These are phyloP conservation scores for Ustilago sp. DNA, from an alignment of 1,284 basidiomycete species.

Conservation along the genomic window DNA sequence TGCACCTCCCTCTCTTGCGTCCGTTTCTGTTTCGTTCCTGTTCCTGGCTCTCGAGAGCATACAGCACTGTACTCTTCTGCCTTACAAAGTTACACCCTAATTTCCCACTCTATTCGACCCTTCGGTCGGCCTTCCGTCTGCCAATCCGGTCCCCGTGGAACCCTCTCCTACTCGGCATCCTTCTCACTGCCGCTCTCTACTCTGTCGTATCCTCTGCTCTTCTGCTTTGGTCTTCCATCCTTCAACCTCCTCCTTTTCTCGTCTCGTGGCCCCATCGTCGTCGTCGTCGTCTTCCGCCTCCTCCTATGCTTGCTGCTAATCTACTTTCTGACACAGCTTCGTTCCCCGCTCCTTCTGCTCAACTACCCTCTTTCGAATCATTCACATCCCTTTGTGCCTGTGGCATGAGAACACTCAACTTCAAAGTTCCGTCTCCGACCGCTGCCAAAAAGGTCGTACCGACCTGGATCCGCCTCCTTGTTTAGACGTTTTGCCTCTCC, in stretches of 20 bases:
- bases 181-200: background rate
- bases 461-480: conserved; percentile 14
- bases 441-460: conserved; percentile 27
- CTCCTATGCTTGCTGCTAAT: conserved; percentile 15
- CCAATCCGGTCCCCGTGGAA: conserved; percentile 17
- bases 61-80: background rate
- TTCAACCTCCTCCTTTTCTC: background rate
- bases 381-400: conserved; percentile 6
- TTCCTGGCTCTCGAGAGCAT: conserved; percentile 13
- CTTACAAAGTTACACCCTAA: conserved; percentile 10
- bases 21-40: conserved; percentile 9
- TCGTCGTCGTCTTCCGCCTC: conserved; percentile 2
- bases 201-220: conserved; percentile 3
- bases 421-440: conserved; percentile 44
- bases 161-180: conserved; percentile 15
- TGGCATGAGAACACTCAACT: conserved; percentile 19
- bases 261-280: background rate
- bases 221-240: background rate
- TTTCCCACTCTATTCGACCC: background rate
- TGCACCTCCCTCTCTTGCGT: conserved; percentile 5
- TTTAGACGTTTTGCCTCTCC: conserved; percentile 12
- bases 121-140: background rate
- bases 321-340: conserved; percentile 14
- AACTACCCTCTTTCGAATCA: background rate
- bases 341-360: conserved; percentile 23